phyloP scores from a whole-genome alignment of 169 alveolate genomes.

The Eimeria mitis region DNA sequence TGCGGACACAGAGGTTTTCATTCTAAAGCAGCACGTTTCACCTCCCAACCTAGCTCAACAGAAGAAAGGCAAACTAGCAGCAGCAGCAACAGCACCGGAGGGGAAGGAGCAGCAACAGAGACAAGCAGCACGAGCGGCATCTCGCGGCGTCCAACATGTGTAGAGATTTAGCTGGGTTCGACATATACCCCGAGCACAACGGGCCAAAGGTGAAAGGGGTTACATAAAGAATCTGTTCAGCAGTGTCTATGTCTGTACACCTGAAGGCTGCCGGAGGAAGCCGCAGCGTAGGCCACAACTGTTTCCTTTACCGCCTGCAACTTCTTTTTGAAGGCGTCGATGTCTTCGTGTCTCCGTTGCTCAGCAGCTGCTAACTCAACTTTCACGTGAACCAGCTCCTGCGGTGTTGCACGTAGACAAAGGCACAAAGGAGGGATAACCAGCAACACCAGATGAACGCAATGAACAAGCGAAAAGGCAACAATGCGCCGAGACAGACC shows the following conservation, averaged over 20 bases:
- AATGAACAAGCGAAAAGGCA: background rate
- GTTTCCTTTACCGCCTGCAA: slow-evolving; percentile 71
- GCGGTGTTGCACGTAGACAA: background rate
- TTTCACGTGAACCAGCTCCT: slow-evolving; percentile 77
- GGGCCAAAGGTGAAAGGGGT: background rate
- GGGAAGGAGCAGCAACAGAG: background rate
- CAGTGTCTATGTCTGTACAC: slow-evolving; percentile 4
- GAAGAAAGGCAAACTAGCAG: background rate
- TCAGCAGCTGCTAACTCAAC: slow-evolving; percentile 78
- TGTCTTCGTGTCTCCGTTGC: slow-evolving; percentile 77
- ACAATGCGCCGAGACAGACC: background rate
- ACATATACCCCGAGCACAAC: background rate
- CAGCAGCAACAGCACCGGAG: background rate
- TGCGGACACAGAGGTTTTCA: background rate
- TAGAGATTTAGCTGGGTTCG: background rate
- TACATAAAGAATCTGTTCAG: background rate
- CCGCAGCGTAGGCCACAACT: slow-evolving; percentile 77
- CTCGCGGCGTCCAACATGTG: background rate
- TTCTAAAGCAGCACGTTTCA: background rate
- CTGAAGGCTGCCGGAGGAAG: slow-evolving; percentile 63
- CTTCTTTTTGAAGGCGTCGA: slow-evolving; percentile 74
- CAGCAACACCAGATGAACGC: background rate
- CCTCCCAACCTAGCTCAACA: background rate
- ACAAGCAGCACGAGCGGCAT: background rate
- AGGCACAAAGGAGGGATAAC: background rate